Conservation (phyloP, 345 rosid genomes). For the Citrus mangshanensis region DNA sequence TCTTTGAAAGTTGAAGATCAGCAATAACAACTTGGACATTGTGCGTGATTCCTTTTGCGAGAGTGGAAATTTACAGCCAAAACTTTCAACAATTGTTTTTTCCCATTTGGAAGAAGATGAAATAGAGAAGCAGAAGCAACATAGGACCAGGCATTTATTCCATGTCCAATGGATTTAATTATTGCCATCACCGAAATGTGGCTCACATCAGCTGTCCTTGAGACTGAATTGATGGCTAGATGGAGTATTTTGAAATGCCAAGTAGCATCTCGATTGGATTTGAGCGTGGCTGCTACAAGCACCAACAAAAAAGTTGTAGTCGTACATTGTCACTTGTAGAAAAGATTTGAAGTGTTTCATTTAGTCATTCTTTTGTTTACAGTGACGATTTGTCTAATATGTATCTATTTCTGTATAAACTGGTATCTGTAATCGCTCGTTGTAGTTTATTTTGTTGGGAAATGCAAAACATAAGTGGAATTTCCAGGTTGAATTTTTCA, state of each 20-base stretch:
- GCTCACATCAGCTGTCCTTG: not conserved
- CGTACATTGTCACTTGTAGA: not conserved
- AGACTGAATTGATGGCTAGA: conserved; percentile 1
- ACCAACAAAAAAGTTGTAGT: not conserved
- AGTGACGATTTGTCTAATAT: no score
- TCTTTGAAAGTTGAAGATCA: conserved; percentile 64
- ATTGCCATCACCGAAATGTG: not conserved
- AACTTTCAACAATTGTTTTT: not conserved
- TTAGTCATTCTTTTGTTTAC: no score
- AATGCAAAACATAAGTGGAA: no score
- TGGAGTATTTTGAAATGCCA: not conserved
- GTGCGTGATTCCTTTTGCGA: not conserved
- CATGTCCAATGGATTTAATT: not conserved
- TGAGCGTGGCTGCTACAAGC: not conserved
- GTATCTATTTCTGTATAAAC: no score
- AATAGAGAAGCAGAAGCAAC: not conserved
- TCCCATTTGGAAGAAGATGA: not conserved
- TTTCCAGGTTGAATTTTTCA: no score
- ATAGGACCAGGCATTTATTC: not conserved
- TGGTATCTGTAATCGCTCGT: no score
- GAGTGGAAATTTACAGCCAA: not conserved
- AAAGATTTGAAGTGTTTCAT: not conserved
- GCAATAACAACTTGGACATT: conserved; percentile 29
- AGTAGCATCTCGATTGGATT: not conserved
- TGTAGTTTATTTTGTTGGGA: no score